Conservation (phyloP, 108 stramenopile genomes). For the Stephanodiscus triporus region DNA sequence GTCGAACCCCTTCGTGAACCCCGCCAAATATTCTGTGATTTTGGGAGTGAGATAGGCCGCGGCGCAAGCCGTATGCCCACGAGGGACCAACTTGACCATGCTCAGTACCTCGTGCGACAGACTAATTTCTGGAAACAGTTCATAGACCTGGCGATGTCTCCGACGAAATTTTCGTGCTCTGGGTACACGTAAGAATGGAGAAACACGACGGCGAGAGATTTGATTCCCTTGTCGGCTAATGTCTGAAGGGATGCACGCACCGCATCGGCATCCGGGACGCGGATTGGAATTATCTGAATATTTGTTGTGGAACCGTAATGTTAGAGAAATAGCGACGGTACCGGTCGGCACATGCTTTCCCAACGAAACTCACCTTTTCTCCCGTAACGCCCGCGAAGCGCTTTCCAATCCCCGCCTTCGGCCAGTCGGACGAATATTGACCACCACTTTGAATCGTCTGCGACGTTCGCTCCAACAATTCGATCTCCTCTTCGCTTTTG, state of each 20-base stretch:
- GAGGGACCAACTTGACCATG: slow-evolving; percentile 94
- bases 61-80: slow-evolving; percentile 94
- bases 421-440: slow-evolving; percentile 33
- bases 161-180: slow-evolving; percentile 87
- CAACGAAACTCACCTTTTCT: slow-evolving; percentile 60
- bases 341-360: not conserved
- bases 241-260: slow-evolving; percentile 69
- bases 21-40: slow-evolving; percentile 84
- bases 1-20: slow-evolving; percentile 92
- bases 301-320: not conserved
- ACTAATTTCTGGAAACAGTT: slow-evolving; percentile 91
- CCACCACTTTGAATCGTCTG: not conserved
- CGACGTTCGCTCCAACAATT: slow-evolving; percentile 8
- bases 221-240: slow-evolving; percentile 76
- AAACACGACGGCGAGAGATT: slow-evolving; percentile 83
- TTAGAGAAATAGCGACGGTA: slow-evolving; percentile 14
- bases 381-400: slow-evolving; percentile 74
- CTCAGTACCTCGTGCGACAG: slow-evolving; percentile 89
- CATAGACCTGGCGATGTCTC: slow-evolving; percentile 78
- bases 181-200: slow-evolving; percentile 61
- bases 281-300: slow-evolving; percentile 42
- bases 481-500: slow-evolving; percentile 27
- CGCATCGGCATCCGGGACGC: slow-evolving; percentile 64
- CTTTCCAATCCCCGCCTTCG: slow-evolving; percentile 44
- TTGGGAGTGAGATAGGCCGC: slow-evolving; percentile 97